Base-by-base conservation (phyloP, 169 alveolate genomes). In the Plasmodium sp. region DNA sequence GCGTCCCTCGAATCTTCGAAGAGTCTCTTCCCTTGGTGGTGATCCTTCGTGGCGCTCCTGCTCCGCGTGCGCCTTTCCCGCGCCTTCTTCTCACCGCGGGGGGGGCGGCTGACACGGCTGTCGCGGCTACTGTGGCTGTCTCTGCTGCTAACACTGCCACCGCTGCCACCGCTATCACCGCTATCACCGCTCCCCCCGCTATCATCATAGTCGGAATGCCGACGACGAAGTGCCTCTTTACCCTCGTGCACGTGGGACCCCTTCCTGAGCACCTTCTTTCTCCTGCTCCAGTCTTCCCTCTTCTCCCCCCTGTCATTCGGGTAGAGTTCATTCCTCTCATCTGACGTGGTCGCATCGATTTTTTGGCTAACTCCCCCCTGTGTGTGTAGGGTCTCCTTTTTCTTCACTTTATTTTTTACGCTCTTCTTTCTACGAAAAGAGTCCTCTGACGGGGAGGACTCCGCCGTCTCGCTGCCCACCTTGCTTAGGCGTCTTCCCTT, bases 1-100 rank as follows among this genome's bases (percentile, higher is more conserved):
- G n/a, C 33, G 22, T 43, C 81, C 9, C 73, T 84, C 77, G 84
- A 84, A 71, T 84, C 84, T 4, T 84, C 74, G 14, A n/a, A 41
- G 45, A 74, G 14, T 72, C 1, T 84, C 54, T 84, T 84, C 33
- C 56, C 51, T 12, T 84, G 79, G 5, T 80, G 85, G 41, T 80
- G 14, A 34, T 73, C 43, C 12, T 73, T n/a, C 22, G 43, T n/a
- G 39, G 0, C n/a, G 58, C 58, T 48, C 58, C 58, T 48, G 12
- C 58, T 48, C 10, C 5, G 71, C 14, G 43, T 33, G 18, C 12
- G 22, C 10, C 0, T 4, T 75, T 54, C 48, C 18, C 83, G 36
- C 62, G 12, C 31, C 10, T 33, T 27, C 16, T 14, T 14, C 83
- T 18, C 14, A 6, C 84, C 31, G 43, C 7, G 27, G 27, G 27